Evolutionary conservation across 108 stramenopile species (phyloP).

Genomic region (Cyclostephanos tholiformis): DNA sequence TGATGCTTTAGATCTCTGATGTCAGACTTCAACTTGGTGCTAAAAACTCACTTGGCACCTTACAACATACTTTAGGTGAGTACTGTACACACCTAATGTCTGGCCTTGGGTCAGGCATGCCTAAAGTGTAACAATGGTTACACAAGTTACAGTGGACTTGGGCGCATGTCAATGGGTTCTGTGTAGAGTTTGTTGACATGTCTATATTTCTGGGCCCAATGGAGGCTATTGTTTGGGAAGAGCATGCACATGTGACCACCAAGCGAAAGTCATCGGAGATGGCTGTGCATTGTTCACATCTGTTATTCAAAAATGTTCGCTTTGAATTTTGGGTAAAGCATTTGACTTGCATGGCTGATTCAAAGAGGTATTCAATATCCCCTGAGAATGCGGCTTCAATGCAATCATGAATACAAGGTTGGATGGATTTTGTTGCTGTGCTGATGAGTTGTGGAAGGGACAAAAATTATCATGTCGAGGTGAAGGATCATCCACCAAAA

Average conservation of each 20-base stretch:
- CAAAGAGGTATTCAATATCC: not conserved
- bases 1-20: no score
- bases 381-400: not conserved
- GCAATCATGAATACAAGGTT: not conserved
- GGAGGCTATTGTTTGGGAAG: slow-evolving; percentile 13
- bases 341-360: not conserved
- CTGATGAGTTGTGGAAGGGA: not conserved
- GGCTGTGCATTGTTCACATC: slow-evolving; percentile 18
- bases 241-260: not conserved
- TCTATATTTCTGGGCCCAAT: slow-evolving; percentile 1
- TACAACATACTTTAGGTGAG: no score
- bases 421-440: not conserved
- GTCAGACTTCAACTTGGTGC: no score
- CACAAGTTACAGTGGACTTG: no score
- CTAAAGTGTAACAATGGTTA: no score
- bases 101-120: no score
- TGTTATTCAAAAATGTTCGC: not conserved
- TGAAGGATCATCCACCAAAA: slow-evolving; percentile 25
- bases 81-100: no score
- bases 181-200: slow-evolving; percentile 1
- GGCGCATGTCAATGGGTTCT: no score
- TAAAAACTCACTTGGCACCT: no score
- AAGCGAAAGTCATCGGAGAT: slow-evolving; percentile 30
- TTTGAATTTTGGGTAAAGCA: not conserved
- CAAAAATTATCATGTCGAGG: slow-evolving; percentile 11